Conservation (phyloP, 2,329 filamentous ascomycete species). For the Exophiala aquamarina region DNA sequence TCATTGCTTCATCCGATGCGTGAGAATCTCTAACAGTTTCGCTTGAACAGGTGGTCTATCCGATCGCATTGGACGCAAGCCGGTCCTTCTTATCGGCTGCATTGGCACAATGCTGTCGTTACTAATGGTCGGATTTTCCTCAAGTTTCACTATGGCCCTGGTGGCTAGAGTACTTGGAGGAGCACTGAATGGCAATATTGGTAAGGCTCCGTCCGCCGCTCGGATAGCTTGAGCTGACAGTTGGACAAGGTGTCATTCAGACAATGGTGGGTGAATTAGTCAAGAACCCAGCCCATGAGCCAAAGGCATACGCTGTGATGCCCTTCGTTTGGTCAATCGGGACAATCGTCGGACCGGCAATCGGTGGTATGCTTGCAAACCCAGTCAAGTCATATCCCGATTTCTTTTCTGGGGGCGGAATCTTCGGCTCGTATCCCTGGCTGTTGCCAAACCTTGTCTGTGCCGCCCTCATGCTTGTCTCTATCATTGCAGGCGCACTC, state of each 20-base stretch:
- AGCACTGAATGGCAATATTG: slow-evolving; percentile 82
- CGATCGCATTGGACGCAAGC: slow-evolving; percentile 80
- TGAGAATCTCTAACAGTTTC: no score
- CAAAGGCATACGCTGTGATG: slow-evolving; percentile 86
- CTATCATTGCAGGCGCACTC: slow-evolving; percentile 77
- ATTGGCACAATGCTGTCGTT: slow-evolving; percentile 80
- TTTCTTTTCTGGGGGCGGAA: slow-evolving; percentile 60
- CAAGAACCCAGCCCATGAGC: slow-evolving; percentile 79
- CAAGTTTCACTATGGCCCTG: slow-evolving; percentile 81
- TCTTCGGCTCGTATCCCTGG: slow-evolving; percentile 81
- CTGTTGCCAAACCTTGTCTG: slow-evolving; percentile 88
- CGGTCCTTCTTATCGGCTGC: slow-evolving; percentile 78
- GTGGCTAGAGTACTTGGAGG: slow-evolving; percentile 75
- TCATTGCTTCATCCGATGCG: no score
- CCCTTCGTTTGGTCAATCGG: slow-evolving; percentile 92
- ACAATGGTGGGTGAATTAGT: slow-evolving; percentile 92
- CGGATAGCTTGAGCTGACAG: neutral
- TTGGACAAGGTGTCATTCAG: slow-evolving; percentile 67
- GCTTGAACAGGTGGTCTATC: slow-evolving; percentile 57
- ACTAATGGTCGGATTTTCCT: slow-evolving; percentile 77
- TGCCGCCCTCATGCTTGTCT: slow-evolving; percentile 70
- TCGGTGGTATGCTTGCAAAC: slow-evolving; percentile 82
- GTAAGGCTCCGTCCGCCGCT: slow-evolving; percentile 9
- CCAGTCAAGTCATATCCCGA: slow-evolving; percentile 73
- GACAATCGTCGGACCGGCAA: slow-evolving; percentile 83